These are phyloP conservation scores for Penicillium sp. DNA, from an alignment of 2,329 filamentous ascomycete genomes.

Conservation along the genomic window DNA sequence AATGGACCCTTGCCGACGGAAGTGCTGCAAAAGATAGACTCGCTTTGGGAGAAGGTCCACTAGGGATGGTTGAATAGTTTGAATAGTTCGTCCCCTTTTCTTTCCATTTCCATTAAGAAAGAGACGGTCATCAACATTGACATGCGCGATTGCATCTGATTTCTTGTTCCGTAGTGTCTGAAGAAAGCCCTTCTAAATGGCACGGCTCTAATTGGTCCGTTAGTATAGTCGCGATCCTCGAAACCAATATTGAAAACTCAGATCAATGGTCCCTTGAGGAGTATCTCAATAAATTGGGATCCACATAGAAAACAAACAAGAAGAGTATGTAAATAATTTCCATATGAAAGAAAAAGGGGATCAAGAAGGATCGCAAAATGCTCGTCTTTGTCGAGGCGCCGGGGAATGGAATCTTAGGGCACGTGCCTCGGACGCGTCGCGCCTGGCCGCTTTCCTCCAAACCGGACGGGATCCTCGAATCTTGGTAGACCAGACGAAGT, in stretches of 20 bases:
- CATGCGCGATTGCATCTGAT: background rate
- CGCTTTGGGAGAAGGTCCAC: constrained; percentile 9
- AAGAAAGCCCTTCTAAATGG: background rate
- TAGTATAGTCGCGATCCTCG: constrained; percentile 5
- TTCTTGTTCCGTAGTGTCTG: background rate
- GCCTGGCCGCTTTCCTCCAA: constrained; percentile 26
- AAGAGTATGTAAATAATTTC: background rate
- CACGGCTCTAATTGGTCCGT: background rate
- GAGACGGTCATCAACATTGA: too few relatives aligned
- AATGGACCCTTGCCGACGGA: constrained; percentile 43
- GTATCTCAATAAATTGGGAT: constrained; percentile 1
- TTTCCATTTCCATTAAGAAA: background rate
- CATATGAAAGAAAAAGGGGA: background rate
- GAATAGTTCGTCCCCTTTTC: background rate
- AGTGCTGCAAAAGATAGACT: constrained; percentile 20
- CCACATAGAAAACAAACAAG: constrained; percentile 8
- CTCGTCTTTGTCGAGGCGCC: constrained; percentile 31
- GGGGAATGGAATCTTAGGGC: constrained; percentile 32
- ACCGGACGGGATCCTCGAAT: constrained; percentile 9
- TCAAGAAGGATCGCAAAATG: constrained; percentile 19
- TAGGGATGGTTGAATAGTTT: background rate
- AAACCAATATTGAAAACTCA: background rate
- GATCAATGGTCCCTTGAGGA: background rate
- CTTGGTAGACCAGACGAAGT: background rate
- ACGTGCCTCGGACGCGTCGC: constrained; percentile 38